Base-by-base conservation (phyloP, 23 red algal genomes). In the Chondrus crispus region DNA sequence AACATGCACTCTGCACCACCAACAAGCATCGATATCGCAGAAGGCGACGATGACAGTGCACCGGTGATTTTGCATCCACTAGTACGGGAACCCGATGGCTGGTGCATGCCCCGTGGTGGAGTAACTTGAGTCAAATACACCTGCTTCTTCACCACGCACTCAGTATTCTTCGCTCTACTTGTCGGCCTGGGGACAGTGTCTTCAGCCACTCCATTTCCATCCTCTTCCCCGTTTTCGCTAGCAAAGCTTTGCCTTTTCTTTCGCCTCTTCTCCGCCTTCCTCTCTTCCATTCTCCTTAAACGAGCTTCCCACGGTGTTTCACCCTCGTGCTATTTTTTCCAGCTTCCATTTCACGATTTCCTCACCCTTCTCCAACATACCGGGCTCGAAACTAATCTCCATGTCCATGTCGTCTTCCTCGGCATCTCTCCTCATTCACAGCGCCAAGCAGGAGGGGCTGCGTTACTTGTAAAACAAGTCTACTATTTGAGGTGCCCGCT, bases 301-400 rank as follows among this genome's bases (percentile, higher is more conserved):
- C 97, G 97, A 28, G 91, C 93, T 66, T 96, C 93, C 97, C 93
- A 99, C 46, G 44, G 58, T 9, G 48, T 96, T 66, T 99, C 97
- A 24, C 70, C 43, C 66, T 45, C 41, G 47, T 77, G 85, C 38
- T 72, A 24, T 52, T 96, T 93, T 9, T 51, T 72, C 84, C 51
- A 87, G 19, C 35, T 85, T 89, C 16, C 85, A 63, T 29, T 87
- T 81, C n/a, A 96, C 55, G 19, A 99, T 96, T 22, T 96, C 89
- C 42, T 85, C 82, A 10, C 93, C 97, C 47, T 88, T 82, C 39
- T 96, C 89, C 54, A 85, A 84, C 75, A 99, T 85, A 10, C 93
- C 94, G 2, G 97, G 86, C 47, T 92, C 78, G 85, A 94, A 99
- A 2, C 87, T 85, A 30, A 93, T 49, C 83, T 99, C 85, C 81